phyloP scores from a whole-genome alignment of 1,284 basidiomycete genomes.

The Volvariella volvacea region DNA sequence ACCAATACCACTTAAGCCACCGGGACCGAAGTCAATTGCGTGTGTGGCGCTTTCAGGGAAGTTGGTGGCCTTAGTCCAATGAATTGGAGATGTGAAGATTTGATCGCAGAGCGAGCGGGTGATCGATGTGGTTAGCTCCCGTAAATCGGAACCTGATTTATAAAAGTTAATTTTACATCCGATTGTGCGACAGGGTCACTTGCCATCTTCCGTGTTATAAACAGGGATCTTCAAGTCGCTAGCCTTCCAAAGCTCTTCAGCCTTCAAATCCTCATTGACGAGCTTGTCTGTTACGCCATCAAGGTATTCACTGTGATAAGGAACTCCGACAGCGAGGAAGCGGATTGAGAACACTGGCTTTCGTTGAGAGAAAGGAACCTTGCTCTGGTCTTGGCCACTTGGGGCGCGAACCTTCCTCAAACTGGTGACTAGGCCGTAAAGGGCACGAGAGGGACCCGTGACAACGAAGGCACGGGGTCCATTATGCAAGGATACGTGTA shows the following conservation, averaged over 20 bases:
- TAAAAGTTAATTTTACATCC: constrained; percentile 10
- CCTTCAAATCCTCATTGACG: constrained; percentile 61
- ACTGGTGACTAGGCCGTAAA: constrained; percentile 90
- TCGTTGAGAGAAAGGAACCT: constrained; percentile 89
- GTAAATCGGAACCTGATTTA: constrained; percentile 73
- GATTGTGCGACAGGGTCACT: background rate
- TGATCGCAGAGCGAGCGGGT: constrained; percentile 85
- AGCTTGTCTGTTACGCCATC: constrained; percentile 73
- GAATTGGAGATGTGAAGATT: constrained; percentile 88
- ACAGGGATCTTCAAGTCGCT: constrained; percentile 79
- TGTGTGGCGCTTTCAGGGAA: constrained; percentile 91
- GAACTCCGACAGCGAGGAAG: constrained; percentile 92
- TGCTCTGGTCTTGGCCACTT: constrained; percentile 87
- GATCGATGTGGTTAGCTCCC: constrained; percentile 56
- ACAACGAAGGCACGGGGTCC: constrained; percentile 89
- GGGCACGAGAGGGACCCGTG: constrained; percentile 87
- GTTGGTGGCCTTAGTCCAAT: constrained; percentile 87
- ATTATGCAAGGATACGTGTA: constrained; percentile 88
- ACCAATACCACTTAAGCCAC: constrained; percentile 90
- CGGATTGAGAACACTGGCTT: constrained; percentile 91
- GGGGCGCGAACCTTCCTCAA: constrained; percentile 88
- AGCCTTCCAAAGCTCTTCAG: constrained; percentile 77
- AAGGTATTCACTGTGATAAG: constrained; percentile 91
- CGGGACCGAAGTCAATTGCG: constrained; percentile 94
- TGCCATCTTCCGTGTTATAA: constrained; percentile 89